Conservation (phyloP, 768 basidiomycete species). For the Calocybe indica region DNA sequence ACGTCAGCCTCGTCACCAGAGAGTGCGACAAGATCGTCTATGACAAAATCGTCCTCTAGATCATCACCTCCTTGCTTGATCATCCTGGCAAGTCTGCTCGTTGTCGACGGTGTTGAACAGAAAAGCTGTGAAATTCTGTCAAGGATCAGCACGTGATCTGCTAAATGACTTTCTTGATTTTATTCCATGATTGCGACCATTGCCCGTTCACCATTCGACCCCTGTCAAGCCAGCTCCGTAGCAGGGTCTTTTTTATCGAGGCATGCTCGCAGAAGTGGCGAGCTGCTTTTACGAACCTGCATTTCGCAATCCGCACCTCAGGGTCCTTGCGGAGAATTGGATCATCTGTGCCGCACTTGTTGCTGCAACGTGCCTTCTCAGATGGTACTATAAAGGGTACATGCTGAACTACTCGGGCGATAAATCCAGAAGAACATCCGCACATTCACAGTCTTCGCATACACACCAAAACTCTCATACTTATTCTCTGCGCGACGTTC, state of each 20-base stretch:
- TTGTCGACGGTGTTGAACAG: not conserved
- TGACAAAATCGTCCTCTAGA: constrained; percentile 77
- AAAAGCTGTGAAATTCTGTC: not conserved
- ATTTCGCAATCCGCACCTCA: constrained; percentile 1
- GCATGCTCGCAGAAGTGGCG: constrained; percentile 5
- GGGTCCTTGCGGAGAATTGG: constrained; percentile 8
- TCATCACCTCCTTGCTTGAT: constrained; percentile 56
- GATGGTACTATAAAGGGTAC: constrained; percentile 18
- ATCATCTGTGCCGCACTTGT: constrained; percentile 10
- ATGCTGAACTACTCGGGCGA: constrained; percentile 5
- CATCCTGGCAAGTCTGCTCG: not conserved
- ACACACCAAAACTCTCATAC: not conserved
- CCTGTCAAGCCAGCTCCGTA: too few species aligned
- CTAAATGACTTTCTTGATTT: not conserved
- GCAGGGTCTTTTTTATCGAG: constrained; percentile 1
- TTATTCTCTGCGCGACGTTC: constrained; percentile 3
- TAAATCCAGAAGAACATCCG: not conserved
- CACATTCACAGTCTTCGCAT: not conserved
- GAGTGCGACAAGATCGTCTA: constrained; percentile 59
- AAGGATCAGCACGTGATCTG: constrained; percentile 10
- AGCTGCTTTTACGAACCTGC: not conserved
- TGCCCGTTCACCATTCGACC: too few species aligned
- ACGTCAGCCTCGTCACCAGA: constrained; percentile 55
- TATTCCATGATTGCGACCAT: too few species aligned
- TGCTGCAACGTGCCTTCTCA: constrained; percentile 22